These are phyloP conservation scores for Haematococcus sp. DNA, from an alignment of 139 green algal species.

Conservation along the genomic window DNA sequence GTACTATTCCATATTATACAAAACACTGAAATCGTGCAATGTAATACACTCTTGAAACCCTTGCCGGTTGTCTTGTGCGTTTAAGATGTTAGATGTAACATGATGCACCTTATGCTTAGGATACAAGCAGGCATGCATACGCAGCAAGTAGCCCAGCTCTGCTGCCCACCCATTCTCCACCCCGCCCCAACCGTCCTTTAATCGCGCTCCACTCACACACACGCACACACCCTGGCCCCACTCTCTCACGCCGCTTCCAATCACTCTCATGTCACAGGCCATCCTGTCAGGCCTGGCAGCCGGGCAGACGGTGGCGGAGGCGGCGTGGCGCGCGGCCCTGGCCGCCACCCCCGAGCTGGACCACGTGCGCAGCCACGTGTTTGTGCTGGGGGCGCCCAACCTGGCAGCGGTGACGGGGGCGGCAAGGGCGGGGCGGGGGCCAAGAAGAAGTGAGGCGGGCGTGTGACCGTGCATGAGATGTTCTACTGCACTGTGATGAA, in stretches of 20 bases:
- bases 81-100: no score
- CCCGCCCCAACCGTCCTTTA: no score
- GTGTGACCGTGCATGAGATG: neutral
- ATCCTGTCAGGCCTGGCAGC: neutral
- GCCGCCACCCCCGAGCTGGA: slow-evolving; percentile 1
- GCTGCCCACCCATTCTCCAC: no score
- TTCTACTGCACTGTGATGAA: no score
- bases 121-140: no score
- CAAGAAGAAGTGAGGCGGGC: slow-evolving; percentile 11
- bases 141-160: no score
- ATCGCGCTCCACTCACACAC: neutral
- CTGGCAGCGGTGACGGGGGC: neutral
- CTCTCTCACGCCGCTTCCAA: no score
- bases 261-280: slow-evolving; percentile 9
- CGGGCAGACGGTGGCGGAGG: slow-evolving; percentile 13
- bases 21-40: neutral
- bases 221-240: no score
- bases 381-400: slow-evolving; percentile 17
- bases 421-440: neutral
- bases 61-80: no score
- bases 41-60: no score
- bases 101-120: no score
- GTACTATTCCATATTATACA: neutral
- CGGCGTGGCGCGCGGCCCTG: slow-evolving; percentile 12
- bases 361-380: neutral